Evolutionary conservation across 1,284 basidiomycete species (phyloP).

Genomic region (Ganoderma resinaceum): DNA sequence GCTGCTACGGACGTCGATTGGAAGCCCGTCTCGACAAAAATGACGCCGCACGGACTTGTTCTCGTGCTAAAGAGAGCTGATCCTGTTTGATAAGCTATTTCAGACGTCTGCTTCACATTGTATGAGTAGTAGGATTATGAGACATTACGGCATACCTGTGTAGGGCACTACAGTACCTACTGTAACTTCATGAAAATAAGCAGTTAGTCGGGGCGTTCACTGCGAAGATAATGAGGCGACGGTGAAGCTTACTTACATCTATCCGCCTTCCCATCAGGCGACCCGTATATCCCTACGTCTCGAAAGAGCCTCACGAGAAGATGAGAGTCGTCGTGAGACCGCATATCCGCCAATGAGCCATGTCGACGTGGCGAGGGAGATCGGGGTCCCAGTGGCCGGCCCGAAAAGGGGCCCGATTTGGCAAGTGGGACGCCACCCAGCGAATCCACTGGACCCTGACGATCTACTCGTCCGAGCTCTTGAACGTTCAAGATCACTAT

Average conservation of each 20-base stretch:
- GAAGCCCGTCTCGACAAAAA: background rate
- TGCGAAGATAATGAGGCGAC: background rate
- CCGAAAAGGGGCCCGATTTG: background rate
- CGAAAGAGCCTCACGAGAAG: background rate
- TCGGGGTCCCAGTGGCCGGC: background rate
- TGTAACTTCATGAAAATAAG: too few species aligned
- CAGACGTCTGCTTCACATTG: background rate
- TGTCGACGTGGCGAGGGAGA: background rate
- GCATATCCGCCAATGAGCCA: background rate
- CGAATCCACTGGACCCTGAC: too few species aligned
- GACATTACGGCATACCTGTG: too few species aligned
- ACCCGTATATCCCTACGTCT: background rate
- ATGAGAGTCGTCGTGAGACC: background rate
- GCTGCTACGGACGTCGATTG: background rate
- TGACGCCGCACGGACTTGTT: constrained; percentile 8
- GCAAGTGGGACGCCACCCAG: background rate
- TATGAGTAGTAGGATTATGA: background rate
- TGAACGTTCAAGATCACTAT: too few species aligned
- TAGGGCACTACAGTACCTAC: too few species aligned
- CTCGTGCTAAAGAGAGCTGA: too few species aligned
- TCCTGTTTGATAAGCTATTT: background rate
- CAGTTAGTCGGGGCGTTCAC: background rate
- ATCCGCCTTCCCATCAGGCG: background rate
- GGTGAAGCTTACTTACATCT: background rate
- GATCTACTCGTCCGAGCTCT: too few species aligned